These are phyloP conservation scores for Hypoxylon perforatum DNA, from an alignment of 495 filamentous ascomycete genomes.

Conservation along the genomic window DNA sequence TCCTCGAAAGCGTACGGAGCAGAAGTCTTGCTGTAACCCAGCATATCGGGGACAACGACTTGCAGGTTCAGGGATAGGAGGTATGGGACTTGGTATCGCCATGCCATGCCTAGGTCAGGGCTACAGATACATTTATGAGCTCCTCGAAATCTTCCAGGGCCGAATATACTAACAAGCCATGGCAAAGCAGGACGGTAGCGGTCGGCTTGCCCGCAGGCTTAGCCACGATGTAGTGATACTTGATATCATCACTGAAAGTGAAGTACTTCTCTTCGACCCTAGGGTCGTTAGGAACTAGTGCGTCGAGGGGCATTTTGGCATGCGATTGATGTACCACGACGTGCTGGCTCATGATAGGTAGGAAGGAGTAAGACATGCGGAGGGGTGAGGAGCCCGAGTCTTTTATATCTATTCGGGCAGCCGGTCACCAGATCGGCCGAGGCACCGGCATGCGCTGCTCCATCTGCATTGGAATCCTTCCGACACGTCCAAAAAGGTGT, in stretches of 20 bases:
- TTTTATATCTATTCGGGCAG: conserved; percentile 24
- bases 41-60: conserved; percentile 81
- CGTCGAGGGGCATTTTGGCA: conserved; percentile 63
- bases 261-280: conserved; percentile 71
- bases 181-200: conserved; percentile 72
- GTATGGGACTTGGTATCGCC: conserved; percentile 86
- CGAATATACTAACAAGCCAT: conserved; percentile 62
- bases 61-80: conserved; percentile 74
- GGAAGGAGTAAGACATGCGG: neutral
- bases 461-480: conserved; percentile 9
- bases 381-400: neutral
- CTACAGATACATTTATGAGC: conserved; percentile 56
- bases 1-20: conserved; percentile 60
- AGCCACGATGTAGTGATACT: conserved; percentile 77
- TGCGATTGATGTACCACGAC: neutral
- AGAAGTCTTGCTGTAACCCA: conserved; percentile 84
- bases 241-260: conserved; percentile 70
- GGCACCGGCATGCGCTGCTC: neutral
- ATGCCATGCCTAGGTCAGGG: conserved; percentile 76
- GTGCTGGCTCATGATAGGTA: neutral
- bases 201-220: conserved; percentile 63
- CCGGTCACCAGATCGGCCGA: conserved; percentile 15
- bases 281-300: conserved; percentile 71
- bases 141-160: neutral
- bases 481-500: conserved; percentile 18